These are phyloP conservation scores for Bryum argenteum DNA, from an alignment of 225 moss, liverwort and hornwort species.

Conservation along the genomic window DNA sequence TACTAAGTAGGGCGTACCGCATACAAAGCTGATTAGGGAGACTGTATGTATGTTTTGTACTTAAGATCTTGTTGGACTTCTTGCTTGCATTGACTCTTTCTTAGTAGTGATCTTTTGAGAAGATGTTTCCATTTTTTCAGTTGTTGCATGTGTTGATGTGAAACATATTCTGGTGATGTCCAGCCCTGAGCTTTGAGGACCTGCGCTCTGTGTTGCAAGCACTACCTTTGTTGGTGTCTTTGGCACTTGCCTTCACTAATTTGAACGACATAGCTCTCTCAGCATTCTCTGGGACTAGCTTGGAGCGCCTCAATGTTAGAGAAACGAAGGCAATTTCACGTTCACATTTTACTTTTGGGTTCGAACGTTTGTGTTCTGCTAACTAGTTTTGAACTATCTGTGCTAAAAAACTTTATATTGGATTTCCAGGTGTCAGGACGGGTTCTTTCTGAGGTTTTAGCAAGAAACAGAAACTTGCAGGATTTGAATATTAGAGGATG, in stretches of 20 bases:
- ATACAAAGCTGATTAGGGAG: not conserved
- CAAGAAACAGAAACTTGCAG: constrained; percentile 52
- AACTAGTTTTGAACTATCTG: constrained; percentile 4
- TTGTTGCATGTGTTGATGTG: constrained; percentile 9
- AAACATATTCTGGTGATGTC: constrained; percentile 30
- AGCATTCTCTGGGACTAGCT: constrained; percentile 55
- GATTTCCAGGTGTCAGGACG: constrained; percentile 62
- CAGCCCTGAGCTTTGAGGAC: constrained; percentile 51
- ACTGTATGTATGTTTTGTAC: constrained; percentile 1
- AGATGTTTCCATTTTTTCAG: not conserved
- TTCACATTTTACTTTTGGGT: not conserved
- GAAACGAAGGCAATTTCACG: constrained; percentile 58
- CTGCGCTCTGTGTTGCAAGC: constrained; percentile 42
- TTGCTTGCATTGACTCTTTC: not conserved
- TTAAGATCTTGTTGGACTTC: not conserved
- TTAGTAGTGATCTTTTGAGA: not conserved
- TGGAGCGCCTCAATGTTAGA: constrained; percentile 63
- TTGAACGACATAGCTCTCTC: constrained; percentile 54
- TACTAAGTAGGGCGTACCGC: not conserved
- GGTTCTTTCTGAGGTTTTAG: constrained; percentile 49
- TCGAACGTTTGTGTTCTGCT: constrained; percentile 13
- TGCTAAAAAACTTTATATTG: not conserved
- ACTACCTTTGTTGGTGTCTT: constrained; percentile 42
- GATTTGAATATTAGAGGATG: constrained; percentile 70
- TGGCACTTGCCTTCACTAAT: constrained; percentile 63